These are phyloP conservation scores for Alnus glutinosa DNA, from an alignment of 306 rosid species.

Conservation along the genomic window DNA sequence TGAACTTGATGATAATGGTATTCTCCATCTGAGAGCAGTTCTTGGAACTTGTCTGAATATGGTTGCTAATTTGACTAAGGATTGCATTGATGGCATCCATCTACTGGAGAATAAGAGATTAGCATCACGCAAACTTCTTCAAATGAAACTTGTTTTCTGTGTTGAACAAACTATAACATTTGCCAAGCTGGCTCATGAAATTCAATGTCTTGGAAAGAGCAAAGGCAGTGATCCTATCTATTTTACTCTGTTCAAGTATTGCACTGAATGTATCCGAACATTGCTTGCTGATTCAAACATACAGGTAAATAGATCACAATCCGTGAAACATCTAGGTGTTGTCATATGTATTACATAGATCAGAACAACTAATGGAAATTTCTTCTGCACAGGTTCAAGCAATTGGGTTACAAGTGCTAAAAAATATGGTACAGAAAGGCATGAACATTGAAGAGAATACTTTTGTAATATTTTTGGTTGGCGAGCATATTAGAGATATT, in stretches of 20 bases:
- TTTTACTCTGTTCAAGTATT: conserved; percentile 48
- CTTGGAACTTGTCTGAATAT: conserved; percentile 65
- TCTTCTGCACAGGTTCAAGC: conserved; percentile 66
- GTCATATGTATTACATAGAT: conserved; percentile 23
- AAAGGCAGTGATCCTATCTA: conserved; percentile 36
- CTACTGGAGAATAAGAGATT: conserved; percentile 52
- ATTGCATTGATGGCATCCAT: conserved; percentile 72
- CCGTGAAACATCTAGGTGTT: conserved; percentile 17
- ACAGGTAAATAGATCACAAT: conserved; percentile 54
- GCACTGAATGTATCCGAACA: conserved; percentile 61
- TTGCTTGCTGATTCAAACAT: conserved; percentile 62
- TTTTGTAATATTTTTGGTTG: conserved; percentile 66
- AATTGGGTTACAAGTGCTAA: conserved; percentile 83
- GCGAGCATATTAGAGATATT: conserved; percentile 65
- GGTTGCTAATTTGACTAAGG: conserved; percentile 54
- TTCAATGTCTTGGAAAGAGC: conserved; percentile 40
- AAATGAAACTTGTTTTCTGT: conserved; percentile 78
- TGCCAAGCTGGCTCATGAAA: conserved; percentile 61
- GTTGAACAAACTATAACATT: conserved; percentile 70
- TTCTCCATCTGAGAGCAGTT: conserved; percentile 43
- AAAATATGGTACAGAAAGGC: conserved; percentile 58
- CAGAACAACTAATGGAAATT: conserved; percentile 29
- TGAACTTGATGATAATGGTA: conserved; percentile 47
- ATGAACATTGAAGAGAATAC: conserved; percentile 51
- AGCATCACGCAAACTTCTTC: conserved; percentile 45